Conservation (phyloP, 2,329 filamentous ascomycete genomes). For the Furcasterigmium sp. region DNA sequence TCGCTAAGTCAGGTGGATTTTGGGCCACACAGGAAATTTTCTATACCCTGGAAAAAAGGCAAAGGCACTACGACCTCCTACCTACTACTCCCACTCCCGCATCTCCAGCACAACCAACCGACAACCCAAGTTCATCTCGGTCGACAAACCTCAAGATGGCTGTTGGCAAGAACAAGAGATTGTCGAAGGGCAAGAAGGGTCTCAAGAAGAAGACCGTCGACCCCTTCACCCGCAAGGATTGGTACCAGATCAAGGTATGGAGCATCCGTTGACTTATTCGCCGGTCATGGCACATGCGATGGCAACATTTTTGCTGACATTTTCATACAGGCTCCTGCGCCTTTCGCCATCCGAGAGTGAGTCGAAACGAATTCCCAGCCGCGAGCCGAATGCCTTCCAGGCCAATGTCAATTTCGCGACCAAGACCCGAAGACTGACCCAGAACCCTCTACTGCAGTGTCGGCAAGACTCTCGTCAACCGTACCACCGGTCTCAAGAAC, state of each 20-base stretch:
- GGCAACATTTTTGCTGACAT: conserved; percentile 15
- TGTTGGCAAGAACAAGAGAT: conserved; percentile 91
- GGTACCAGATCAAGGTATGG: conserved; percentile 91
- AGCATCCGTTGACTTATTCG: too few species aligned
- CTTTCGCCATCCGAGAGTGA: conserved; percentile 96
- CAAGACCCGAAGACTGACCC: conserved; percentile 14
- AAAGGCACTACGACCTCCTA: background rate
- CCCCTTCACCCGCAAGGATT: conserved; percentile 98
- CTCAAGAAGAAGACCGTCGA: conserved; percentile 99
- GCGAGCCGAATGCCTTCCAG: conserved; percentile 6
- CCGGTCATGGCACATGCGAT: too few species aligned
- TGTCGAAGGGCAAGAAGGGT: conserved; percentile 99
- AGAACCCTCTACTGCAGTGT: conserved; percentile 56
- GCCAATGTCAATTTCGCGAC: too few species aligned
- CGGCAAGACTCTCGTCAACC: conserved; percentile 99
- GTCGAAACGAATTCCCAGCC: conserved; percentile 26
- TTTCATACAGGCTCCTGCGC: conserved; percentile 70
- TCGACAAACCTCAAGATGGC: conserved; percentile 51
- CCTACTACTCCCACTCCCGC: conserved; percentile 30
- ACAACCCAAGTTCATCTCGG: conserved; percentile 28
- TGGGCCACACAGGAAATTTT: conserved; percentile 22
- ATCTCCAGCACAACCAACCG: conserved; percentile 34
- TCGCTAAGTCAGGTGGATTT: conserved; percentile 11
- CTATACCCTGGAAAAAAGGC: conserved; percentile 9
- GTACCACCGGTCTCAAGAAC: conserved; percentile 99